Evolutionary conservation across 352 stramenopile species (phyloP), one percentile per base, ranked within the genome.

Genomic region (Pythium coloratum): DNA sequence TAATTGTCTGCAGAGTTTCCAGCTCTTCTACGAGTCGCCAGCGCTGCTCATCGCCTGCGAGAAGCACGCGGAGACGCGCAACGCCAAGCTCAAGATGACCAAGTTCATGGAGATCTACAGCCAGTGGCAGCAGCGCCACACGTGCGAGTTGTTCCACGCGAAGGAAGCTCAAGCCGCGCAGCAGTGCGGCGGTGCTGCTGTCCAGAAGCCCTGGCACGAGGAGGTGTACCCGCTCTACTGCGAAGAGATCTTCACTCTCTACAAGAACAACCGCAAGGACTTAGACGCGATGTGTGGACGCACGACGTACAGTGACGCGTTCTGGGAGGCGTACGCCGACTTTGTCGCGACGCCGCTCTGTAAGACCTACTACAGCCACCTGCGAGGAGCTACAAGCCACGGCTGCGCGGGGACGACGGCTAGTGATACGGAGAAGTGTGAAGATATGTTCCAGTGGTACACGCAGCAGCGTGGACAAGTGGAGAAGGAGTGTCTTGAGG

Each of bases 291-390:
- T 82, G 28, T 90, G 82, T 34, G 61, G 57, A 0, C 73, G 70
- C 55, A 86, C 80, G n/a, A 6, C 56, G 0, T 67, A 78, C 64
- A 85, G 80, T 3, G 71, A 82, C 10, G 64, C 76, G 13, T 89
- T 90, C 67, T 89, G 80, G 76, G 82, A 89, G 60, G 80, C 72
- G 33, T 90, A 73, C 51, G 80, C 76, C 40, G 72, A 88, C 59
- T 89, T 82, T 64, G 75, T 84, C 10, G 82, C 75, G 16, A 75
- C 77, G 28, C 64, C 71, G 42, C 77, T 75, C 18, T 90, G 82
- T 59, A 88, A 86, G 55, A 62, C 49, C n/a, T 90, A 90, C 71
- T 90, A 90, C 56, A 68, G 73, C 32, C 55, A 76, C 42, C 69
- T 90, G 10, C 78, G 80, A 33, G 66, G 62, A 38, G 80, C 82